Evolutionary conservation across 2,329 filamentous ascomycete species (phyloP).

Genomic region (Hypoxylon sp.): DNA sequence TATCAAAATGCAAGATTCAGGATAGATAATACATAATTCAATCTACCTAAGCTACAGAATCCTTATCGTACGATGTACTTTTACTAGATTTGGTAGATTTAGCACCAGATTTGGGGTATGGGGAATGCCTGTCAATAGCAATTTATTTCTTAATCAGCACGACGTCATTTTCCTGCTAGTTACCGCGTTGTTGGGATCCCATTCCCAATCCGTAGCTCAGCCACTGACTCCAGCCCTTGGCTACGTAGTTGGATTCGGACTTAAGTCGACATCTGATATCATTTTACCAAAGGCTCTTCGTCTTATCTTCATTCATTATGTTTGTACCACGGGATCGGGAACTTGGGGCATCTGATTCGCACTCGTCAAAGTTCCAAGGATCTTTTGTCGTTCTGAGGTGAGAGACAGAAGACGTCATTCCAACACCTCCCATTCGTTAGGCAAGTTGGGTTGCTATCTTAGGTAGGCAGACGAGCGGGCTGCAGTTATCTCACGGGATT

Average conservation of each 20-base stretch:
- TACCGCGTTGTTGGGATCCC: conserved; percentile 38
- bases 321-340: conserved; percentile 23
- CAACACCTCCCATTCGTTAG: conserved; percentile 14
- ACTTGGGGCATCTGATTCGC: neutral
- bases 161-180: conserved; percentile 30
- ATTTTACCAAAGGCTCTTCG: conserved; percentile 7
- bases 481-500: conserved; percentile 28
- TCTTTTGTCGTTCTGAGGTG: conserved; percentile 13
- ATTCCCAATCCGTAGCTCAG: conserved; percentile 19
- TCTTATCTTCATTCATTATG: conserved; percentile 17
- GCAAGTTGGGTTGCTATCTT: conserved; percentile 24
- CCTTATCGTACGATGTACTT: conserved; percentile 24
- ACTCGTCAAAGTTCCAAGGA: neutral
- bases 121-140: conserved; percentile 41
- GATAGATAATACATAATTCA: conserved; percentile 17
- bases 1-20: neutral
- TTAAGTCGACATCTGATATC: conserved; percentile 28
- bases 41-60: neutral
- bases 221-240: conserved; percentile 17
- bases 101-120: conserved; percentile 31
- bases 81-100: conserved; percentile 5
- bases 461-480: conserved; percentile 1
- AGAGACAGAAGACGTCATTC: conserved; percentile 20
- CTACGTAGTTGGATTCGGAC: conserved; percentile 5
- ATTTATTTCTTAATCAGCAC: conserved; percentile 35